Evolutionary conservation across 1,284 basidiomycete genomes (phyloP).

Genomic region (Cryptococcus sp.): DNA sequence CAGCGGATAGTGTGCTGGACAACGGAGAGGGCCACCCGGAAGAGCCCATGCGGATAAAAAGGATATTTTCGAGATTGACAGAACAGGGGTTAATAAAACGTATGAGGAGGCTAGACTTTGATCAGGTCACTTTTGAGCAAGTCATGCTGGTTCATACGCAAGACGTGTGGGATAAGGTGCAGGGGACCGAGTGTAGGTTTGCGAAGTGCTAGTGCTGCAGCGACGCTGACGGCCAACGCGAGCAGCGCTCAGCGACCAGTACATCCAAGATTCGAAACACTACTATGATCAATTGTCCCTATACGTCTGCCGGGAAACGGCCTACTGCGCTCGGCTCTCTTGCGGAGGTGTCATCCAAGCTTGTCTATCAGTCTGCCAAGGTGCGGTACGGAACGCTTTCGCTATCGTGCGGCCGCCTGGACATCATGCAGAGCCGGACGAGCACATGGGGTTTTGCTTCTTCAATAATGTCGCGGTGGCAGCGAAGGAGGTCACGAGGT

Average conservation of each 20-base stretch:
- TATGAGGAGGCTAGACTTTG: conserved; percentile 77
- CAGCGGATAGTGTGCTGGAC: conserved; percentile 53
- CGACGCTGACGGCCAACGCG: not conserved
- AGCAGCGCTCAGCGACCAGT: conserved; percentile 69
- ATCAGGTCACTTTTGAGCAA: conserved; percentile 74
- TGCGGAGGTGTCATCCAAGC: conserved; percentile 95
- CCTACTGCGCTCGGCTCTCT: conserved; percentile 79
- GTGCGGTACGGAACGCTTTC: conserved; percentile 80
- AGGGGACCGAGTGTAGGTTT: conserved; percentile 57
- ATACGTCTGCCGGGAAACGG: conserved; percentile 85
- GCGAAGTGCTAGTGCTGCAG: not conserved
- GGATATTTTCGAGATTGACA: conserved; percentile 70
- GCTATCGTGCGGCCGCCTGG: conserved; percentile 97
- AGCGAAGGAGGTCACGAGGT: conserved; percentile 71
- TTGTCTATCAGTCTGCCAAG: conserved; percentile 78
- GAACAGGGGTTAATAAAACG: conserved; percentile 63
- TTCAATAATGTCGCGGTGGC: conserved; percentile 98
- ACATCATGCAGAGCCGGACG: conserved; percentile 96
- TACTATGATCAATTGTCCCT: conserved; percentile 89
- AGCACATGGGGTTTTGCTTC: conserved; percentile 99
- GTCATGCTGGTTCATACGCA: conserved; percentile 84
- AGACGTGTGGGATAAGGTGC: conserved; percentile 87
- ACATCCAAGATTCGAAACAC: conserved; percentile 68
- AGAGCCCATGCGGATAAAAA: conserved; percentile 79
- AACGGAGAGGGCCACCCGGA: conserved; percentile 71